phyloP scores from a whole-genome alignment of 768 basidiomycete genomes.

The Dioszegia aurantiaca region DNA sequence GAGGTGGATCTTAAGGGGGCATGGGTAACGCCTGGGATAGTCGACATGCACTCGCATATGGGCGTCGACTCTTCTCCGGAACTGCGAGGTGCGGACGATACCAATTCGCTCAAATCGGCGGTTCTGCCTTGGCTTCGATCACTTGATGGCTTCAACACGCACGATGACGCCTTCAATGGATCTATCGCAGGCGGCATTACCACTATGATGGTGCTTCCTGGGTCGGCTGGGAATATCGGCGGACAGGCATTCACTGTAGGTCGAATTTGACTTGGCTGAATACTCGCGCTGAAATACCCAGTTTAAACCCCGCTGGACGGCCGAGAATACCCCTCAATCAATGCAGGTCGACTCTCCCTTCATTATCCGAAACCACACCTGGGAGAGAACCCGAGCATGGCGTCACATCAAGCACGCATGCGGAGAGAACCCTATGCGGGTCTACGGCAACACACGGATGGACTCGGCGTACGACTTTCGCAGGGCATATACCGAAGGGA shows the following conservation, averaged over 20 bases:
- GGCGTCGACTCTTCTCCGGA: conserved; percentile 67
- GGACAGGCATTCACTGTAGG: conserved; percentile 66
- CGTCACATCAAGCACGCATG: conserved; percentile 74
- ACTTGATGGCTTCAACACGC: conserved; percentile 80
- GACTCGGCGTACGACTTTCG: conserved; percentile 74
- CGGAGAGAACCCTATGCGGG: conserved; percentile 48
- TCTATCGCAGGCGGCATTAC: conserved; percentile 86
- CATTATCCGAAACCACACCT: conserved; percentile 54
- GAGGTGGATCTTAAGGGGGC: conserved; percentile 63
- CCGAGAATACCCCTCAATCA: conserved; percentile 65
- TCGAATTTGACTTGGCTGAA: background rate
- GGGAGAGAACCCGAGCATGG: conserved; percentile 61
- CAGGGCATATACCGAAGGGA: conserved; percentile 67
- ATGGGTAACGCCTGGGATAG: conserved; percentile 74
- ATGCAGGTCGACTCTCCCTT: conserved; percentile 73
- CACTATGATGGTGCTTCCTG: conserved; percentile 75
- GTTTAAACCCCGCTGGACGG: conserved; percentile 71
- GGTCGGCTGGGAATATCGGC: conserved; percentile 57
- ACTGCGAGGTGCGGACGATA: conserved; percentile 58
- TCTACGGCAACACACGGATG: conserved; percentile 60
- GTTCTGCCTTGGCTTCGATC: conserved; percentile 63
- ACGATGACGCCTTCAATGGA: conserved; percentile 69
- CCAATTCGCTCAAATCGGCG: conserved; percentile 66
- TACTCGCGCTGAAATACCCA: background rate
- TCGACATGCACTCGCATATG: conserved; percentile 73